phyloP scores from a whole-genome alignment of 352 stramenopile genomes.

The Phytophthora europaea region DNA sequence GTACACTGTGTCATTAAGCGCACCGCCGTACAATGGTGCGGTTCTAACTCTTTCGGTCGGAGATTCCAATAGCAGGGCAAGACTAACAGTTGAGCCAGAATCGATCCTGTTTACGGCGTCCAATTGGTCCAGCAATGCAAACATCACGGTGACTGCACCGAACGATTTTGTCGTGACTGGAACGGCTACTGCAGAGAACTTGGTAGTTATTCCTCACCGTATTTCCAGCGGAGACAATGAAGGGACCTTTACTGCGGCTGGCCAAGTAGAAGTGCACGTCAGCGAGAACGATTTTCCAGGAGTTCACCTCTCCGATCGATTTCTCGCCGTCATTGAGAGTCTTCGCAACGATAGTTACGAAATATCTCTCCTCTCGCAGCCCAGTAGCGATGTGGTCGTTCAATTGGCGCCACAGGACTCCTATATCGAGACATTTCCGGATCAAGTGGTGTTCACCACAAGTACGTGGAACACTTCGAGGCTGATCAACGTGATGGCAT shows the following conservation, averaged over 20 bases:
- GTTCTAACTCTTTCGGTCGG: constrained; percentile 30
- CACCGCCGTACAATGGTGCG: constrained; percentile 36
- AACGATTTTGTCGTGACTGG: constrained; percentile 42
- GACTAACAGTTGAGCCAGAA: constrained; percentile 42
- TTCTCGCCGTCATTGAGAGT: constrained; percentile 54
- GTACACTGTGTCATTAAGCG: constrained; percentile 62
- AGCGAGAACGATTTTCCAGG: constrained; percentile 65
- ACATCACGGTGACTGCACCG: constrained; percentile 36
- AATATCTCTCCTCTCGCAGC: constrained; percentile 56
- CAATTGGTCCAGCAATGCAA: constrained; percentile 53
- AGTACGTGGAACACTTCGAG: constrained; percentile 50
- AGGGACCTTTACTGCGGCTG: constrained; percentile 42
- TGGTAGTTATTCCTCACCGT: constrained; percentile 44
- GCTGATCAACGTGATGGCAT: constrained; percentile 42
- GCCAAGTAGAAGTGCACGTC: constrained; percentile 50
- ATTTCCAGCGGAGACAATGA: constrained; percentile 46
- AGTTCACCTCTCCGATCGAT: constrained; percentile 61
- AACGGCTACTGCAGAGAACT: constrained; percentile 13
- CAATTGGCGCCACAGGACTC: constrained; percentile 33
- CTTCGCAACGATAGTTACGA: constrained; percentile 65
- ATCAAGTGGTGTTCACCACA: constrained; percentile 48
- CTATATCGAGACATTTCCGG: constrained; percentile 42
- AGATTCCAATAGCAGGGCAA: constrained; percentile 10
- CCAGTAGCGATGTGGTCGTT: constrained; percentile 48
- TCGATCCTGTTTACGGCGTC: constrained; percentile 45